Evolutionary conservation across 164 flowering plant genomes (phyloP).

Genomic region (Dillenia turbinata): DNA sequence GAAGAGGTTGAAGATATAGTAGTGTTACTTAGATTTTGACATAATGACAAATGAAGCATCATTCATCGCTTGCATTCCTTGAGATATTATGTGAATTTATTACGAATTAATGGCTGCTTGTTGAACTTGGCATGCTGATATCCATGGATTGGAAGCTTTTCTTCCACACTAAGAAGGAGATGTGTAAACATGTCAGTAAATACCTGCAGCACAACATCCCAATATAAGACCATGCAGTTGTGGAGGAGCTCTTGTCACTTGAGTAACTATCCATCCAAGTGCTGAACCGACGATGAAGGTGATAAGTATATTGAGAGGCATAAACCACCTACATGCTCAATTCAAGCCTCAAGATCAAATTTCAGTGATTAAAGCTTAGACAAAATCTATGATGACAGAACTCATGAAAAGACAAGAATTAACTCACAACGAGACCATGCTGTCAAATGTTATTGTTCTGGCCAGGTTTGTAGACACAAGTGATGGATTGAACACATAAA

Average conservation of each 20-base stretch:
- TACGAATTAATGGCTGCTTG: too few relatives aligned
- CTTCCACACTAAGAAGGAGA: too few relatives aligned
- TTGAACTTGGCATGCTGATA: too few relatives aligned
- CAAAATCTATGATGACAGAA: neutral
- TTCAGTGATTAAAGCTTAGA: neutral
- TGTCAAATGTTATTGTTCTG: conserved; percentile 51
- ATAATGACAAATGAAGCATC: too few relatives aligned
- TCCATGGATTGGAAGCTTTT: too few relatives aligned
- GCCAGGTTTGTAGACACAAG: conserved; percentile 53
- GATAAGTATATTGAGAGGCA: conserved; percentile 75
- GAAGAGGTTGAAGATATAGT: too few relatives aligned
- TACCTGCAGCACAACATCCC: conserved; percentile 86
- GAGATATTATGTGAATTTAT: too few relatives aligned
- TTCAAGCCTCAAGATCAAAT: neutral
- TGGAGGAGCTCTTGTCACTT: conserved; percentile 51
- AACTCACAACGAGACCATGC: conserved; percentile 53
- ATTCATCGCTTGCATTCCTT: too few relatives aligned
- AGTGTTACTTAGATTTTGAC: too few relatives aligned
- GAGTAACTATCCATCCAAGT: conserved; percentile 63
- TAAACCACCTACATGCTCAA: conserved; percentile 74
- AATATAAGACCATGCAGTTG: conserved; percentile 67
- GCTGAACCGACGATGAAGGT: conserved; percentile 63
- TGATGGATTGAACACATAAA: conserved; percentile 69
- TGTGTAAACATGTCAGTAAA: too few relatives aligned
- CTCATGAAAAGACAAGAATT: neutral